Base-by-base conservation (phyloP, 2,329 filamentous ascomycete genomes). In the Chaetomiaceae sp. region DNA sequence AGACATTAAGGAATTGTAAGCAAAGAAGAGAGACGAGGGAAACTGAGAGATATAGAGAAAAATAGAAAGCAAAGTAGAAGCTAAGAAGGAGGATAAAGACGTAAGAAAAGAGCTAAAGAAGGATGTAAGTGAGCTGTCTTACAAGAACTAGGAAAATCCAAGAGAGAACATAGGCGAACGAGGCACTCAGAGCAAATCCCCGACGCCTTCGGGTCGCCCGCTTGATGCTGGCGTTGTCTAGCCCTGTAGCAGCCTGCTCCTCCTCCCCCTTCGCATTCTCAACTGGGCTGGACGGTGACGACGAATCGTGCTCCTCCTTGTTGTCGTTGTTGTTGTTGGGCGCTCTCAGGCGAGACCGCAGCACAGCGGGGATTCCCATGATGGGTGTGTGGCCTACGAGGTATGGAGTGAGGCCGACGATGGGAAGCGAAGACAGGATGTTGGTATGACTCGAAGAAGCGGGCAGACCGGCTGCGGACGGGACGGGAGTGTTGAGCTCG, bases 121-220 rank as follows among this genome's bases (percentile, higher is more conserved):
- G n/a, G 15, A n/a, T 26, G 14, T 4, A 37, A 15, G 33, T 17
- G 12, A 15, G 5, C 14, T 12, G 41, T 48, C 65, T 49, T 60
- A 88, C 86, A 56, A 95, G 77, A 51, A 95, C 78, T 32, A 94
- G 72, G 64, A 95, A 94, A 53, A 91, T 73, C 53, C 86, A 75
- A 32, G 85, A 76, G 50, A 93, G 62, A 50, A 90, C 71, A 63
- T 93, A 91, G 59, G 84, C 76, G 53, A 85, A 68, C 26, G 79
- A 79, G 38, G 84, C 81, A 38, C 84, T 62, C 19, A 83, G 63
- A 49, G 85, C 78, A 60, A 83, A 84, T 63, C 74, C 74, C 40
- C 73, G 70, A 14, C 84, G 73, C 26, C 72, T 70, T 44, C 68
- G 70, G 0, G 76, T 79, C 19, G 68, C 71, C 51, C 65, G 64